These are phyloP conservation scores for Spiraea crenata DNA, from an alignment of 331 rosid species.

Conservation along the genomic window DNA sequence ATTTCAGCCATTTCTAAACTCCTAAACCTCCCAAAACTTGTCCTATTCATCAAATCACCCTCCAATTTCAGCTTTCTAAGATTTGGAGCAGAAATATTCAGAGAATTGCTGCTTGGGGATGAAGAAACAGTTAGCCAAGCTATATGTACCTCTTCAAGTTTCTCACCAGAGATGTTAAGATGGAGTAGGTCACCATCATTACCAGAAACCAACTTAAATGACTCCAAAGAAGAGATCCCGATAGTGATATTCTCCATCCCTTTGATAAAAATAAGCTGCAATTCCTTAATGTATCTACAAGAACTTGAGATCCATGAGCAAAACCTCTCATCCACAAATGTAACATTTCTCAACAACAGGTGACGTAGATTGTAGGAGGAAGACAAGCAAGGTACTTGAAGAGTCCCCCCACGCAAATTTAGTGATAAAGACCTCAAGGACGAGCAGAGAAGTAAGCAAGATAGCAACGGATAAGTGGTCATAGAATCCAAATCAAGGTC, in stretches of 20 bases:
- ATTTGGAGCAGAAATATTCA: not conserved
- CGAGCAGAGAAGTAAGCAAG: not conserved
- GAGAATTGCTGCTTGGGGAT: not conserved
- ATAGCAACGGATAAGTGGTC: not conserved
- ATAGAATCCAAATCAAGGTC: no score
- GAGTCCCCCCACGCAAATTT: not conserved
- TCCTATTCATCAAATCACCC: no score
- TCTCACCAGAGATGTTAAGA: not conserved
- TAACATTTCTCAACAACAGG: not conserved
- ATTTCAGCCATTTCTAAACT: no score
- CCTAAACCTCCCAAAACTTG: no score
- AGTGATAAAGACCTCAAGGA: not conserved
- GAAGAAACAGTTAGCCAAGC: not conserved
- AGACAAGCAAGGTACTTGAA: not conserved
- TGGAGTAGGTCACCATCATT: not conserved
- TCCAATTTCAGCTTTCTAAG: not conserved
- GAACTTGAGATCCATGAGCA: not conserved
- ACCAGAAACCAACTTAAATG: not conserved
- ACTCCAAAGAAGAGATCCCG: not conserved
- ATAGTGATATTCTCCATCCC: not conserved
- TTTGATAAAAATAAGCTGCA: not conserved
- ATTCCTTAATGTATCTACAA: not conserved
- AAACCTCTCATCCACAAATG: not conserved
- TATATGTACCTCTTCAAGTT: not conserved
- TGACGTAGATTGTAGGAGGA: not conserved